These are phyloP conservation scores for Cyclotella cryptica DNA, from an alignment of 108 stramenopile genomes.

Conservation along the genomic window DNA sequence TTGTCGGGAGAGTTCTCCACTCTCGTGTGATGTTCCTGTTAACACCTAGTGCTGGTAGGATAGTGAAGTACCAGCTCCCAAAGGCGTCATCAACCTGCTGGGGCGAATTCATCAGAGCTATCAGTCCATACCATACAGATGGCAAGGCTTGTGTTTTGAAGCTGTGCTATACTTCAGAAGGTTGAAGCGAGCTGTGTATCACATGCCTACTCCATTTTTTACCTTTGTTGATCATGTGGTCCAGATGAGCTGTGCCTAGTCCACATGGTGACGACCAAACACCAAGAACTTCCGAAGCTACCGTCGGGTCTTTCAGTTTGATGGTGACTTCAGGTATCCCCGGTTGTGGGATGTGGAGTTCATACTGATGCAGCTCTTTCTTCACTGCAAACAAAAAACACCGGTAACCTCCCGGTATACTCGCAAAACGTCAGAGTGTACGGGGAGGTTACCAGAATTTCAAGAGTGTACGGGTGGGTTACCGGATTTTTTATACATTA, in stretches of 20 bases:
- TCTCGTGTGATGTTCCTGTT: not conserved
- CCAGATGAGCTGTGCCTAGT: not conserved
- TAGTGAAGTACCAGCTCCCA: not conserved
- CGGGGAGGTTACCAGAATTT: too few species aligned
- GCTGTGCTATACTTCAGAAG: too few species aligned
- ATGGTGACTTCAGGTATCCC: not conserved
- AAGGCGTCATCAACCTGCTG: not conserved
- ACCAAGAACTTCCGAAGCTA: not conserved
- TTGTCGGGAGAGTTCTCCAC: not conserved
- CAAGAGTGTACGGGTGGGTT: too few species aligned
- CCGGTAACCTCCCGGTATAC: too few species aligned
- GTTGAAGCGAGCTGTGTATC: too few species aligned
- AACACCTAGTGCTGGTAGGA: not conserved
- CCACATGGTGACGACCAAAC: not conserved
- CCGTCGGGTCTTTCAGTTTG: not conserved
- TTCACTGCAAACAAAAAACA: too few species aligned
- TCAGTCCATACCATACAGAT: too few species aligned
- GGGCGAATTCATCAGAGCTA: not conserved
- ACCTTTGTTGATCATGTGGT: not conserved
- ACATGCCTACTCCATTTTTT: not conserved
- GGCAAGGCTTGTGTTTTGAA: too few species aligned
- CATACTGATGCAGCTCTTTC: too few species aligned
- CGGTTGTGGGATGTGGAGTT: slow-evolving; percentile 2
- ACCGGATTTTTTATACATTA: too few species aligned
- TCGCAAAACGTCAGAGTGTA: too few species aligned